Base-by-base conservation (phyloP, 1,139 yeast genomes). In the Ogataea hybrid region DNA sequence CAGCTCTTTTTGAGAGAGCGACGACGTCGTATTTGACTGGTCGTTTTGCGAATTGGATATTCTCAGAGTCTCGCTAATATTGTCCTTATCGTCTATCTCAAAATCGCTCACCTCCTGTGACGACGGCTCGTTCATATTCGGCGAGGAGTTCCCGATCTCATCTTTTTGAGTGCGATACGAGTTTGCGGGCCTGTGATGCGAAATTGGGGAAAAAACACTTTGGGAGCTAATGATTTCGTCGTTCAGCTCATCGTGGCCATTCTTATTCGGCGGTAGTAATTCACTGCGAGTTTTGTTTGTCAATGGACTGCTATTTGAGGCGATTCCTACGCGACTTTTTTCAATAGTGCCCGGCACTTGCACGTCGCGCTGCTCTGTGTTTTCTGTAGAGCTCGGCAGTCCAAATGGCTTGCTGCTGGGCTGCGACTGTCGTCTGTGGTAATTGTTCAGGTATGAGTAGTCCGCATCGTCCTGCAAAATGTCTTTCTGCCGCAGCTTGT, bases 271-370 rank as follows among this genome's bases (percentile, higher is more conserved):
- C 16, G 14, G 5, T 2, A 9, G 18, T 1, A 14, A 8, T 21
- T 20, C 23, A 15, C 32, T 17, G n/a, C 21, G 14, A 10, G n/a
- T 14, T 14, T 21, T 33, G 27, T 15, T 33, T 8, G 25, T 23
- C 14, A 37, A 16, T 9, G 52, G 52, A 23, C 51, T 49, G 35
- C 47, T 41, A 25, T 43, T 28, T 10, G 36, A 33, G n/a, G 46
- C 25, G 5, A 21, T 25, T 2, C 33, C 34, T 4, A 25, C 17
- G 2, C 46, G 35, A 8, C 43, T 33, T 18, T 40, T 46, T 23
- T 51, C 52, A 3, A 45, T 37, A 2, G 53, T 51, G 8, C 53
- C 54, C 3, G 53, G 53, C 17, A 51, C 53, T 33, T 49, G 53
- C 8, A 51, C 35, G 11, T 42, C 46, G 5, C 32, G 22, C 4